Evolutionary conservation across 139 green algal species (phyloP).

Genomic region (Micractinium sp.): DNA sequence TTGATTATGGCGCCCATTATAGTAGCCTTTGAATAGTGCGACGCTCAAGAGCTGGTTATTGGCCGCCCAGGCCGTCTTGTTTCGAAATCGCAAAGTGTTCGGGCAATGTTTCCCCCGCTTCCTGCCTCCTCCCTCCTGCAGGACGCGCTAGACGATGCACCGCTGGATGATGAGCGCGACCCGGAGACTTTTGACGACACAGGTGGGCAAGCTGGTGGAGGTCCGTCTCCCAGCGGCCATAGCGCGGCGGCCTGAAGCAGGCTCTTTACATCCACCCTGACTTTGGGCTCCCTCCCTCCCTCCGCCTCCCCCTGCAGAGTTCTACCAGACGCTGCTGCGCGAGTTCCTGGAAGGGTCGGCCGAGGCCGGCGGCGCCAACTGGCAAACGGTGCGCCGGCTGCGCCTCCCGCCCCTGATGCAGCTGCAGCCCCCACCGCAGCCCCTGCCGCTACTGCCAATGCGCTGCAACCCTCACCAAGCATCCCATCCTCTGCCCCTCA

Average conservation of each 20-base stretch:
- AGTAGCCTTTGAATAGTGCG: no score
- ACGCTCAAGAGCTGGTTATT: no score
- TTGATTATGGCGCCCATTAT: no score
- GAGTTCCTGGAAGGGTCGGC: conserved; percentile 83
- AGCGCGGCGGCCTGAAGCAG: background rate
- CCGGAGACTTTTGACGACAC: conserved; percentile 89
- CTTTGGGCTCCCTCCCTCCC: background rate
- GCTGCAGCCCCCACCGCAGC: background rate
- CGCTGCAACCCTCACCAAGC: no score
- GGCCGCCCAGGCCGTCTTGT: no score
- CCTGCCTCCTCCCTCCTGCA: background rate
- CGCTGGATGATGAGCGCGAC: conserved; percentile 49
- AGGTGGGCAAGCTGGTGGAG: background rate
- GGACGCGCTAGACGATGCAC: background rate
- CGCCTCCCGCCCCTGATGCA: background rate
- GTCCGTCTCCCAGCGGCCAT: background rate
- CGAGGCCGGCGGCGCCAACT: conserved; percentile 26
- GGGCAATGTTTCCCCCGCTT: background rate
- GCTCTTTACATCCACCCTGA: background rate
- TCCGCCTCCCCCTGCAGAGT: conserved; percentile 58
- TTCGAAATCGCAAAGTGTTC: no score
- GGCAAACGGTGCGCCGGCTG: conserved; percentile 11
- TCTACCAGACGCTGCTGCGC: conserved; percentile 92
- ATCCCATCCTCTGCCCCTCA: no score
- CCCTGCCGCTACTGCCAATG: background rate